Percentiles rank a stretch among this genome's conserved stretches.
phyloP scores from a whole-genome alignment of 495 filamentous ascomycete species.

The Trichoderma gamsii region DNA sequence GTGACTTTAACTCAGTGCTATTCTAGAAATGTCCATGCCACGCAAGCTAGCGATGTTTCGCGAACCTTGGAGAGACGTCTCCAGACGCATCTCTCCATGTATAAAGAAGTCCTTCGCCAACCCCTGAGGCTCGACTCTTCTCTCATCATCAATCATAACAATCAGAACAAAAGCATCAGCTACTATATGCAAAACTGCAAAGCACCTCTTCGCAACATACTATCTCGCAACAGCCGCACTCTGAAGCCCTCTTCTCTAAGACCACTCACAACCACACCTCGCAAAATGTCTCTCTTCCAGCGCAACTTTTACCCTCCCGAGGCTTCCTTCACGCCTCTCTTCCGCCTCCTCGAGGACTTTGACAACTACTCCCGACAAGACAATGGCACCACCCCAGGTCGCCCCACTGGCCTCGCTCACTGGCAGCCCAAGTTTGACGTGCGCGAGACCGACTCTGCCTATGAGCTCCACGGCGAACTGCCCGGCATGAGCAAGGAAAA shows the following conservation, averaged over 20 bases:
- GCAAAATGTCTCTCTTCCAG: slow-evolving; percentile 25
- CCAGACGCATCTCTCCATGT: background rate
- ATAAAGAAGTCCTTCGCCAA: background rate
- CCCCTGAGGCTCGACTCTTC: background rate
- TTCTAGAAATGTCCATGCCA: background rate
- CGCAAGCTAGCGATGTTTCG: background rate
- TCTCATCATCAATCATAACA: background rate
- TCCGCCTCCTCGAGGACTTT: slow-evolving; percentile 66
- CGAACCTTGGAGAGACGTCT: background rate
- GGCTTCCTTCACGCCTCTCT: slow-evolving; percentile 54
- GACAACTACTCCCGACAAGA: slow-evolving; percentile 41
- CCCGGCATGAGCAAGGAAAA: slow-evolving; percentile 69
- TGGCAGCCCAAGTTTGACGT: slow-evolving; percentile 73
- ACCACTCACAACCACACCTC: slow-evolving; percentile 15
- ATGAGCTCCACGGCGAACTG: slow-evolving; percentile 74
- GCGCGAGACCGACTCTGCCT: slow-evolving; percentile 53
- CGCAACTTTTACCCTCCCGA: slow-evolving; percentile 21
- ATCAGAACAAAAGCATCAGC: background rate
- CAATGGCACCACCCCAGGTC: slow-evolving; percentile 25
- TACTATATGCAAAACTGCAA: background rate
- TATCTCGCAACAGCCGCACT: background rate
- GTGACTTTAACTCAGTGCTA: background rate
- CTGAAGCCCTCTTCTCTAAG: background rate
- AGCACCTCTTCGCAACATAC: background rate
- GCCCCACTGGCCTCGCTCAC: slow-evolving; percentile 25